Evolutionary conservation across 176 grass and related monocot genomes (phyloP), one percentile per base, ranked within the genome.

Genomic region (Urochloa ruziziensis): DNA sequence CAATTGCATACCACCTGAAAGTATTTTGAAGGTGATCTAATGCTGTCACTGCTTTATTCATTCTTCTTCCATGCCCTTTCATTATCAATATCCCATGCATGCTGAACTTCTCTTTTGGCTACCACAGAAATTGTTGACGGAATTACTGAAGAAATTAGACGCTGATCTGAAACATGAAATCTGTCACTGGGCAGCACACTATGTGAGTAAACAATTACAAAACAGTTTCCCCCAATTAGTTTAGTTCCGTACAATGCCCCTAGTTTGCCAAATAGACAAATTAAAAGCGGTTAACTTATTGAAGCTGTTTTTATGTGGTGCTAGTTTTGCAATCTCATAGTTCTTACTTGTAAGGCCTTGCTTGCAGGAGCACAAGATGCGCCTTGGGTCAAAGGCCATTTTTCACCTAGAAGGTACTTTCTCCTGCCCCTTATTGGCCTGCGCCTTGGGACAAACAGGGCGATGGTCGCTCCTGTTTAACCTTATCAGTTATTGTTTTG

Each of bases 101-200:
- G 18, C 60, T 91, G 23, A 89, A 49, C 49, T 87, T 58, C 47
- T 62, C 28, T 62, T 75, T 83, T 85, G 39, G 24, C 15, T 59
- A 52, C 64, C 78, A 79, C 93, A 99, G 96, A 99, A 94, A 75
- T 80, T 99, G 32, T 86, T 96, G 86, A 61, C 91, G 4, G 97
- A 99, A 76, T 91, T 99, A 70, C 67, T 99, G 66, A 99, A 83
- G 87, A 99, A 99, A 81, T 79, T 99, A 85, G 97, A 96, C 46
- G 90, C 87, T 70, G 93, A 99, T 80, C 81, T 99, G 73, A 99
- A 99, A 75, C 97, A 94, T 84, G 97, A 99, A 91, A 85, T 99
- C 69, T 99, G 97, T 81, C 91, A 78, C 77, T 99, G 97, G 97
- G 97, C 97, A 85, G 97, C 97, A 80, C 90, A 96, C 73, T 99